Evolutionary conservation across 1,139 yeast species (phyloP), one percentile per base, ranked within the genome.

Genomic region (Entelexis paramagnoliae): DNA sequence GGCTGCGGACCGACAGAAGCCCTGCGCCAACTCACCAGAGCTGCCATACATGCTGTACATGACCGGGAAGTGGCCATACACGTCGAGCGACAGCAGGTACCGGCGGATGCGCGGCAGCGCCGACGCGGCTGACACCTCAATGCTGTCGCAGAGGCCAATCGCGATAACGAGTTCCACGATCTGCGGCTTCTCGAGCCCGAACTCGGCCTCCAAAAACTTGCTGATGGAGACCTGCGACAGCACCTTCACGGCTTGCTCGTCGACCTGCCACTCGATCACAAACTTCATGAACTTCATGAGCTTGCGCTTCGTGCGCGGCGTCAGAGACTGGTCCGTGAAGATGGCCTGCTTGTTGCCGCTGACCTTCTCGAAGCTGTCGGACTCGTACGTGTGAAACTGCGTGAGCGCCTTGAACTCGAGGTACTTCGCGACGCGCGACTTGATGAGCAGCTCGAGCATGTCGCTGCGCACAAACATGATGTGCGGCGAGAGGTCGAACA

Each of bases 1-100:
- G 14, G 99, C 98, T 5, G 98, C 97, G 55, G 95, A 83, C 60
- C 99, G 77, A 68, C 97, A 89, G 66, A 91, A 91, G 2, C 96
- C 99, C 70, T 91, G 99, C 8, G 95, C 81, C 33, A 91, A 73
- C 68, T 91, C 99, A 47, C 97, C 96, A 0, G 95, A 93, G 2
- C 96, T 94, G 53, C 98, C 98, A 67, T 82, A 91, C 72, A 87
- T 89, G 55, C 95, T 85, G 61, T 83, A 82, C 71, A 91, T 74
- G 22, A 86, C 93, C 1, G 98, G 96, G 74, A 91, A 93, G 59
- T 81, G 82, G 11, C 98, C 98, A 66, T 88, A 91, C 11, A 89
- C 86, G 60, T 89, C 95, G 63, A 87, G 80, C n/a, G 96, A 85
- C 16, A 79, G 72, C 58, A 91, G 71, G 64, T 87, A 91, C 54